phyloP scores from a whole-genome alignment of 192 early-diverging fungal genomes.

The Backusella macrospora region DNA sequence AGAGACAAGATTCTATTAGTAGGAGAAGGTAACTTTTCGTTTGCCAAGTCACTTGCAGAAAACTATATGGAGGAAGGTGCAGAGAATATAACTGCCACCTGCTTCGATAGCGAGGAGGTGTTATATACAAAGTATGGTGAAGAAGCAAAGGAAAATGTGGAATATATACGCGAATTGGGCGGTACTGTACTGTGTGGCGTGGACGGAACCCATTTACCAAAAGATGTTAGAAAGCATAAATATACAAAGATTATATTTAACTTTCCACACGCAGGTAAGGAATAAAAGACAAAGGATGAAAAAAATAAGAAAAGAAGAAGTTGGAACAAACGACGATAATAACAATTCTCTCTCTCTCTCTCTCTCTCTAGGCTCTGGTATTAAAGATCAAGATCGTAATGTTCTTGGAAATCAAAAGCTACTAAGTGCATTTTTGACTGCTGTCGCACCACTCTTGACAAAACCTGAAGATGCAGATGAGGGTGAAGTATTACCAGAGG shows the following conservation, averaged over 20 bases:
- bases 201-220: conserved; percentile 74
- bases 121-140: conserved; percentile 80
- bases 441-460: conserved; percentile 57
- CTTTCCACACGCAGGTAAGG: conserved; percentile 89
- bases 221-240: conserved; percentile 54
- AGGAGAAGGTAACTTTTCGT: conserved; percentile 96
- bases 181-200: conserved; percentile 75
- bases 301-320: background rate
- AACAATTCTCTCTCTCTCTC: background rate
- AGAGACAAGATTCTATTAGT: conserved; percentile 70
- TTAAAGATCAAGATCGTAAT: conserved; percentile 92
- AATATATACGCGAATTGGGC: conserved; percentile 60
- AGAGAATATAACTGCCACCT: conserved; percentile 72
- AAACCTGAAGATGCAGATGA: conserved; percentile 4
- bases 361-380: conserved; percentile 64
- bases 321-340: background rate
- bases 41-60: conserved; percentile 71
- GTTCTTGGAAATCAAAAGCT: conserved; percentile 78
- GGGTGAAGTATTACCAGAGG: conserved; percentile 23
- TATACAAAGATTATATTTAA: conserved; percentile 93
- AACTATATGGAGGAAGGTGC: conserved; percentile 54
- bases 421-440: conserved; percentile 63
- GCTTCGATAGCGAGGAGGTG: conserved; percentile 70
- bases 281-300: background rate
- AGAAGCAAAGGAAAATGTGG: conserved; percentile 64